Conservation (phyloP, 208 protist species). For the Leptomonas pyrrhocoris region DNA sequence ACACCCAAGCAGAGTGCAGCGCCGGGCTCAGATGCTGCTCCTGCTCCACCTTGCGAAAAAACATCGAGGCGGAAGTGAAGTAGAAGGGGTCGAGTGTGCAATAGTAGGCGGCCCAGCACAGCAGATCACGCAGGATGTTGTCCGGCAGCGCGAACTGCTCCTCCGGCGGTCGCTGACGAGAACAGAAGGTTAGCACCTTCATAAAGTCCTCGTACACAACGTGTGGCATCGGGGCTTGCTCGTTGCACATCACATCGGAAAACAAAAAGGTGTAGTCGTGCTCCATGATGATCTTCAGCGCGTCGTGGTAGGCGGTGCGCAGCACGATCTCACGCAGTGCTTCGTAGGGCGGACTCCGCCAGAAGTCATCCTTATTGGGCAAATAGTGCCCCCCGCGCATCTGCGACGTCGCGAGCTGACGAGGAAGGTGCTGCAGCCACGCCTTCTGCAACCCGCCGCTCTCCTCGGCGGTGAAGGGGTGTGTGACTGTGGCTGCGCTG, state of each 20-base stretch:
- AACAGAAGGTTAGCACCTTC: constrained; percentile 78
- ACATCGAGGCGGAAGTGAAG: constrained; percentile 61
- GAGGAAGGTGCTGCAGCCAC: constrained; percentile 45
- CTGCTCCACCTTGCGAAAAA: constrained; percentile 79
- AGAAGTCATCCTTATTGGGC: constrained; percentile 68
- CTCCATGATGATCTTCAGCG: constrained; percentile 71
- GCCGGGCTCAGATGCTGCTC: constrained; percentile 65
- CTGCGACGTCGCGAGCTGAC: constrained; percentile 6
- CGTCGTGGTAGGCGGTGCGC: constrained; percentile 64
- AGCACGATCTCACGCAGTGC: constrained; percentile 56
- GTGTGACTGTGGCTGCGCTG: constrained; percentile 31
- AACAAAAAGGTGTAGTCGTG: constrained; percentile 82
- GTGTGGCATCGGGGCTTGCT: constrained; percentile 82
- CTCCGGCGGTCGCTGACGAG: constrained; percentile 76
- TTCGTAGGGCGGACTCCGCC: constrained; percentile 63
- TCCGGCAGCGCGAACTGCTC: constrained; percentile 79
- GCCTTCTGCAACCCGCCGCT: constrained; percentile 51
- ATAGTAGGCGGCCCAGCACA: constrained; percentile 71
- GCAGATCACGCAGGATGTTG: constrained; percentile 46
- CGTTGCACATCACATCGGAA: constrained; percentile 41
- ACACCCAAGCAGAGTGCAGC: constrained; percentile 70
- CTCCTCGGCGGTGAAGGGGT: constrained; percentile 55
- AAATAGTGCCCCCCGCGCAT: constrained; percentile 41
- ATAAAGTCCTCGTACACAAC: constrained; percentile 90
- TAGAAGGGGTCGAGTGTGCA: constrained; percentile 76